These are phyloP conservation scores for Cryptococcus wingfieldii DNA, from an alignment of 1,284 basidiomycete genomes.

Conservation along the genomic window DNA sequence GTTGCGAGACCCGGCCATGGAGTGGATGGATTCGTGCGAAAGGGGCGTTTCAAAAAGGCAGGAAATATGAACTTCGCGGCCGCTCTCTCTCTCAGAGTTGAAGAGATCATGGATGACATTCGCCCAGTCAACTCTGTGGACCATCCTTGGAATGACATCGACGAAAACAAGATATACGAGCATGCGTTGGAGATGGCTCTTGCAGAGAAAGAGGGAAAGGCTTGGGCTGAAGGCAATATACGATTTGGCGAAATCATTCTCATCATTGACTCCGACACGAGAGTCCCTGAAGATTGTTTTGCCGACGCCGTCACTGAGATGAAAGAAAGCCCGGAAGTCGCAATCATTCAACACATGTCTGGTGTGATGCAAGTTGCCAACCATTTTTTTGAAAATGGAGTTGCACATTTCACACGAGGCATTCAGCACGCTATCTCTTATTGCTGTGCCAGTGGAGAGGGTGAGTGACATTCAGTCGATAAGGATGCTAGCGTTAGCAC, in stretches of 20 bases:
- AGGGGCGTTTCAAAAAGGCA: slow-evolving; percentile 77
- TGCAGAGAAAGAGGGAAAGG: slow-evolving; percentile 58
- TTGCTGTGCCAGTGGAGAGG: slow-evolving; percentile 67
- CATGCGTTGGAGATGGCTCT: slow-evolving; percentile 34
- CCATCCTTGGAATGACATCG: slow-evolving; percentile 29
- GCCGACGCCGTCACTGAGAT: slow-evolving; percentile 78
- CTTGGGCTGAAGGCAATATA: slow-evolving; percentile 45
- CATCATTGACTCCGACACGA: slow-evolving; percentile 75
- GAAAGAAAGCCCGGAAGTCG: slow-evolving; percentile 69
- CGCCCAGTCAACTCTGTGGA: slow-evolving; percentile 29
- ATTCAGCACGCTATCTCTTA: slow-evolving; percentile 67
- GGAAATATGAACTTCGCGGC: slow-evolving; percentile 81
- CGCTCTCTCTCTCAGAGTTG: slow-evolving; percentile 65
- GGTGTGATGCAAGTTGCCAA: slow-evolving; percentile 70
- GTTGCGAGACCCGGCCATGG: slow-evolving; percentile 72
- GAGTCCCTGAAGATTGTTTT: slow-evolving; percentile 80
- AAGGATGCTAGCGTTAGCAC: slow-evolving; percentile 2
- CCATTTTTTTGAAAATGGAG: slow-evolving; percentile 81
- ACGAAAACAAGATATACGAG: slow-evolving; percentile 38
- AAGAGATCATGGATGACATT: slow-evolving; percentile 60
- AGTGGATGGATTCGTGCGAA: slow-evolving; percentile 68
- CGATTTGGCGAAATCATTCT: slow-evolving; percentile 56
- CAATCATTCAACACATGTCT: slow-evolving; percentile 58
- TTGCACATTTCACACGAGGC: slow-evolving; percentile 74
- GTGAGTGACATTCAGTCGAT: slow-evolving; percentile 33